Base-by-base conservation (phyloP, 1,284 basidiomycete genomes). In the Marasmius fiardii region DNA sequence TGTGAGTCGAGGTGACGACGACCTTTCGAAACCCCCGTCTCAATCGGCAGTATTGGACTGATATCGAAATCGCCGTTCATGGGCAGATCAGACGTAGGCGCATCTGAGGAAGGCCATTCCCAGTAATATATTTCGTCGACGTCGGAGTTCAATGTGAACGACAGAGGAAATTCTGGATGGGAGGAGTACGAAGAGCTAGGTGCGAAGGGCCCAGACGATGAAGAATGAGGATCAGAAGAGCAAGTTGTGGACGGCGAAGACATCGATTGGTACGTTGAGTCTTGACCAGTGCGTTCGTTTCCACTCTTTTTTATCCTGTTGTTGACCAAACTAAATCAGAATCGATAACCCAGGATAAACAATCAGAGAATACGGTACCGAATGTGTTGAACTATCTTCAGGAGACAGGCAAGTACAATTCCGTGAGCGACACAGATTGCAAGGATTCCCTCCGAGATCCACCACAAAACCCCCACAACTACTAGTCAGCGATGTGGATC, bases 201-300 rank as follows among this genome's bases (percentile, higher is more conserved):
- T 26, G 75, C 72, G 60, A 69, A 77, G 18, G 71, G 73, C 43
- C 65, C 67, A 18, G 71, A 68, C 51, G 68, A 59, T 28, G 66
- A 62, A 37, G 63, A 63, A 1, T 68, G 73, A 20, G 68, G 74
- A 34, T 66, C 70, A 20, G 74, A 72, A 31, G 74, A 60, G 39
- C 44, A 45, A 7, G 60, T 57, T 16, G 56, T 57, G 41, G 57
- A 56, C 12, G 64, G 57, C 10, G 62, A 61, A 20, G 55, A 53
- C 10, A 62, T 60, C n/a, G n/a, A n/a, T n/a, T n/a, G n/a, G n/a
- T n/a, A n/a, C n/a, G n/a, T n/a, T n/a, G n/a, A n/a, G n/a, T n/a
- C n/a, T n/a, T n/a, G n/a, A n/a, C n/a, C n/a, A n/a, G n/a, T n/a
- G n/a, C n/a, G n/a, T n/a, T n/a, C n/a, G n/a, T n/a, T n/a, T n/a